phyloP scores from a whole-genome alignment of 495 filamentous ascomycete genomes.

The Daldinia caldariorum region DNA sequence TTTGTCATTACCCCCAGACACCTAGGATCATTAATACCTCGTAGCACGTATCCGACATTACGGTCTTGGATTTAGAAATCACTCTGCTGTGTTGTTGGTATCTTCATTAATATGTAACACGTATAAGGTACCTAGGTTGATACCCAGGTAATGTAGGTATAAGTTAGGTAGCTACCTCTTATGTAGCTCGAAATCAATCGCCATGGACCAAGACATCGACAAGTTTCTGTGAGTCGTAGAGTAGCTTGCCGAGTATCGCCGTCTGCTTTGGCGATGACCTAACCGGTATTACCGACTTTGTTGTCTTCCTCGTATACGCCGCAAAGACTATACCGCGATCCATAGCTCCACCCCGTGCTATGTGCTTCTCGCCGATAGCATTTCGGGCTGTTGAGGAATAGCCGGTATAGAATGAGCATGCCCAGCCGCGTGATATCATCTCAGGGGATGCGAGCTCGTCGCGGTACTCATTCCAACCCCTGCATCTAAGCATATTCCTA shows the following conservation, averaged over 20 bases:
- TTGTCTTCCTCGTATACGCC: conserved; percentile 48
- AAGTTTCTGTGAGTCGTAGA: conserved; percentile 36
- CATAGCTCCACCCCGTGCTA: not conserved
- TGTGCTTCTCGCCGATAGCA: not conserved
- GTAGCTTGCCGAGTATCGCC: conserved; percentile 30
- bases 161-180: no score
- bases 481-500: conserved; percentile 48
- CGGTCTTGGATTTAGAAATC: not conserved
- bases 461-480: conserved; percentile 56
- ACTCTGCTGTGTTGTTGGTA: not conserved
- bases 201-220: conserved; percentile 34
- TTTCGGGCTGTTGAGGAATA: conserved; percentile 12
- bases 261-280: conserved; percentile 35
- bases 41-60: conserved; percentile 1
- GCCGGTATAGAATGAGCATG: conserved; percentile 53
- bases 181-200: conserved; percentile 6
- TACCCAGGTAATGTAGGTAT: no score
- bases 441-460: conserved; percentile 50
- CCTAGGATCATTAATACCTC: not conserved
- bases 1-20: not conserved
- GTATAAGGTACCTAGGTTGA: not conserved
- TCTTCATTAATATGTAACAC: conserved; percentile 1
- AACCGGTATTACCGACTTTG: conserved; percentile 34
- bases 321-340: conserved; percentile 57
- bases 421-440: conserved; percentile 49